These are phyloP conservation scores for Cyclocybe cylindracea DNA, from an alignment of 768 basidiomycete species.

Conservation along the genomic window DNA sequence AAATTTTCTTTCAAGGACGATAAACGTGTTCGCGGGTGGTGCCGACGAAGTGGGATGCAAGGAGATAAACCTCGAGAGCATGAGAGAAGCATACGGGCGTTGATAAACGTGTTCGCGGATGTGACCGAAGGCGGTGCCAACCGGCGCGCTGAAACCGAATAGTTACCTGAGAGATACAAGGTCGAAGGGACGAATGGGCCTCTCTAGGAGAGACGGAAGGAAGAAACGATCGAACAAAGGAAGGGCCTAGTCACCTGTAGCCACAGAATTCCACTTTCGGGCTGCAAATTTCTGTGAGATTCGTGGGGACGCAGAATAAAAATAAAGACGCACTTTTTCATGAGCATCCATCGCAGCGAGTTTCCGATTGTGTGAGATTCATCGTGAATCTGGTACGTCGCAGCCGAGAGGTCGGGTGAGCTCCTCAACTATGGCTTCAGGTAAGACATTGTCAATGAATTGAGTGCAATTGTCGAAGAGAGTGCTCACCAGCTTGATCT, in stretches of 20 bases:
- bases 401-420: constrained; percentile 81
- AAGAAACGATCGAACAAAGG: neutral
- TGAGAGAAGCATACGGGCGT: neutral
- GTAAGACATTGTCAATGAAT: constrained; percentile 22
- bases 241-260: constrained; percentile 64
- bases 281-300: constrained; percentile 39
- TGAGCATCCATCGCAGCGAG: constrained; percentile 94
- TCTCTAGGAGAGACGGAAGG: neutral
- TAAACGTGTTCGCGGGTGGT: neutral
- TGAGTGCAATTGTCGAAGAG: neutral
- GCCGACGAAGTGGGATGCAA: neutral
- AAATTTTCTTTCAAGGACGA: neutral
- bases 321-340: constrained; percentile 83
- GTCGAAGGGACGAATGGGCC: neutral
- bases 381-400: constrained; percentile 89
- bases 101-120: neutral
- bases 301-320: neutral
- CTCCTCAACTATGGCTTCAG: constrained; percentile 69
- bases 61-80: neutral
- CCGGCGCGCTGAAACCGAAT: too few relatives aligned
- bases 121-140: neutral
- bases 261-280: constrained; percentile 98
- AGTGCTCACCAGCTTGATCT: constrained; percentile 41
- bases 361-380: constrained; percentile 98
- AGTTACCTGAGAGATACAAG: neutral